A percentile compares a stretch with the other conserved stretches of the same genome.
Evolutionary conservation across 495 filamentous ascomycete genomes (phyloP).

Genomic region (Aspergillus wentii): DNA sequence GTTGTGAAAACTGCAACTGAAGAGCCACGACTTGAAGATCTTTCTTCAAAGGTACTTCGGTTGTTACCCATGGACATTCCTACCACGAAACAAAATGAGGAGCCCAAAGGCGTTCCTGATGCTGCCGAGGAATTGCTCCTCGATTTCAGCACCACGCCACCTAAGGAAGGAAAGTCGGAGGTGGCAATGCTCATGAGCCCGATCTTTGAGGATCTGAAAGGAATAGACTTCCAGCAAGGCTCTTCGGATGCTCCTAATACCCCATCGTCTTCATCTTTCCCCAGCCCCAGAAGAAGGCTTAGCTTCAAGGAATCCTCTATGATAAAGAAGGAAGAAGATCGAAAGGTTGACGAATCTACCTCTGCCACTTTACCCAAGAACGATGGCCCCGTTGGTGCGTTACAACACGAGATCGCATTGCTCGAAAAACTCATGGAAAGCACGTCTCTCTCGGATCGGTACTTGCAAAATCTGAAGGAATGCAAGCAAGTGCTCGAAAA

Average conservation of each 20-base stretch:
- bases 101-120: no score
- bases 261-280: no score
- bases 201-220: slow-evolving; percentile 12
- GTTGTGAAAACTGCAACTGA: no score
- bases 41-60: no score
- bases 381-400: neutral
- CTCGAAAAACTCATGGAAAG: neutral
- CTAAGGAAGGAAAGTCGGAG: neutral
- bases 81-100: no score
- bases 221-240: slow-evolving; percentile 11
- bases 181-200: slow-evolving; percentile 8
- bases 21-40: no score
- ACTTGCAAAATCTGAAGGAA: neutral
- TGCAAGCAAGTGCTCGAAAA: neutral
- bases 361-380: no score
- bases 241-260: no score
- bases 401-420: neutral
- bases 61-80: no score
- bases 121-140: slow-evolving; percentile 6
- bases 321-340: no score
- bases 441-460: neutral
- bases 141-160: slow-evolving; percentile 11
- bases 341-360: no score
- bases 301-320: neutral
- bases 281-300: neutral